Conservation (phyloP, 352 stramenopile species). For the Phytophthora quininea region DNA sequence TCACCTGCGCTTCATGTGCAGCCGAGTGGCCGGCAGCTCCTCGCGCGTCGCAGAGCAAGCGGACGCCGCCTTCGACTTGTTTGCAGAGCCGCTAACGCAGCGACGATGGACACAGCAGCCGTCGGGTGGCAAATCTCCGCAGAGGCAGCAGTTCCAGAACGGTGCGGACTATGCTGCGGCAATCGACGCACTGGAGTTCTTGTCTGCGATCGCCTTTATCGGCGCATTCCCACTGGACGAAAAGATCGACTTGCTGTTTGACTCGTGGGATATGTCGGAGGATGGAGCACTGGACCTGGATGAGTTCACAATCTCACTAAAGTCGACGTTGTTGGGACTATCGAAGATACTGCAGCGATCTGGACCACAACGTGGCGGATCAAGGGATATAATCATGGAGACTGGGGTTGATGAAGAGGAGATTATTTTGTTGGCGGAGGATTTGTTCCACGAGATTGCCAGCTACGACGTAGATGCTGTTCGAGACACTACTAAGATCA, state of each 20-base stretch:
- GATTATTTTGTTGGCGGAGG: constrained; percentile 62
- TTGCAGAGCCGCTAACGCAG: constrained; percentile 38
- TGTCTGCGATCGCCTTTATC: constrained; percentile 77
- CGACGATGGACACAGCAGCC: constrained; percentile 27
- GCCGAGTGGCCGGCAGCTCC: constrained; percentile 41
- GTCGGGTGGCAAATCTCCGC: constrained; percentile 15
- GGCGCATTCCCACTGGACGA: constrained; percentile 61
- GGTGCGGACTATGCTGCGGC: constrained; percentile 17
- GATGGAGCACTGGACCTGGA: constrained; percentile 79
- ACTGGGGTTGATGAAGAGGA: constrained; percentile 66
- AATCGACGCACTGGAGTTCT: constrained; percentile 84
- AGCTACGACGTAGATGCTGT: constrained; percentile 34
- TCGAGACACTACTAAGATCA: constrained; percentile 44
- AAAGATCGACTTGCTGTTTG: constrained; percentile 85
- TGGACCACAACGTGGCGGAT: background rate
- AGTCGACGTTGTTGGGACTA: constrained; percentile 79
- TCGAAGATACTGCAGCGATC: constrained; percentile 63
- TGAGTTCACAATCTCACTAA: constrained; percentile 88
- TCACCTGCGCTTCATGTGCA: constrained; percentile 72
- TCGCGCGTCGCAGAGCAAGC: constrained; percentile 47
- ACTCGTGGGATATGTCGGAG: constrained; percentile 90
- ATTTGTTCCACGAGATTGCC: constrained; percentile 73
- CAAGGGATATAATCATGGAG: background rate
- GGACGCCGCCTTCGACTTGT: constrained; percentile 65
- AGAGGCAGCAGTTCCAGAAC: constrained; percentile 25